Base-by-base conservation (phyloP, 495 filamentous ascomycete genomes). In the Rusavskia elegans region DNA sequence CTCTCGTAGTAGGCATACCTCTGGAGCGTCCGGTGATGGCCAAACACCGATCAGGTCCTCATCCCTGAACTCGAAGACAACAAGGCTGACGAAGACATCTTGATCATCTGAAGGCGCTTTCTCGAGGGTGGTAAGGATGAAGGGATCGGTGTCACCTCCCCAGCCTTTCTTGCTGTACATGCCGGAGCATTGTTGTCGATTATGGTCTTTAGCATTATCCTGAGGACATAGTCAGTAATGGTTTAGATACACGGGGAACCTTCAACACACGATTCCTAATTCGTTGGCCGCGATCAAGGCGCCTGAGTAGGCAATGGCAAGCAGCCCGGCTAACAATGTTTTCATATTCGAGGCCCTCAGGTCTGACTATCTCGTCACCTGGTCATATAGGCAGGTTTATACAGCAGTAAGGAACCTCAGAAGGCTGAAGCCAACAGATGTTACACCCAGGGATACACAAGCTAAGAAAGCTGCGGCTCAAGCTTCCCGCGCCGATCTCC, bases 1-100 rank as follows among this genome's bases (percentile, higher is more conserved):
- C 5, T 44, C 23, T 41, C 16, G 13, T 8, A 25, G 13, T 8
- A 25, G 39, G 17, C 17, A 25, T 44, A 62, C 59, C 53, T 57
- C 40, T 32, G 52, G 39, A 32, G 59, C 52, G n/a, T 57, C 59
- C 0, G 54, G 40, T 32, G 39, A 51, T 17, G 50, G 49, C 56
- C 54, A 57, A 19, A 71, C 64, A n/a, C 90, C 92, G 53, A 98
- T 80, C 46, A 86, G 73, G 53, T 77, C 67, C 61, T 83, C 77
- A 61, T 99, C 92, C 56, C 71, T 81, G 84, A 87, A 99, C 70
- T 99, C 90, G 62, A 94, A 96, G 48, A 99, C 82, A 16, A 95
- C 74, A 58, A 99, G 70, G 64, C 86, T 90, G 51, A 88, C 84
- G 13, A 84, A 81, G 61, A 94, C 84, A 20, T 73, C 67, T 53